Evolutionary conservation across 192 early-diverging fungal species (phyloP).

Genomic region (Podila epigama): DNA sequence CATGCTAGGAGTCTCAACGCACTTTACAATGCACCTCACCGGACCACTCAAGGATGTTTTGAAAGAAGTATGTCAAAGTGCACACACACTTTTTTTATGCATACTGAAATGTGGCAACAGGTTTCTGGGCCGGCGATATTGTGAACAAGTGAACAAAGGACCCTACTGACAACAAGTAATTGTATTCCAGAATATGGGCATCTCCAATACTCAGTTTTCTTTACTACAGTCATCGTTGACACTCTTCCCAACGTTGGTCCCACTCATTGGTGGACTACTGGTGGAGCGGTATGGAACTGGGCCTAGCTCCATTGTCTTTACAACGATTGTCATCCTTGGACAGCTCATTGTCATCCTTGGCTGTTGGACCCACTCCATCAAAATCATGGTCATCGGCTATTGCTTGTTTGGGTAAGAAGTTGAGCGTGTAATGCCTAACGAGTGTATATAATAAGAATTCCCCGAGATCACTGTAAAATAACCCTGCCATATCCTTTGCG

Average conservation of each 20-base stretch:
- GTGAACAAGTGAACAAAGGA: too few species aligned
- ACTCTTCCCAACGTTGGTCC: slow-evolving; percentile 50
- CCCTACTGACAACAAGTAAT: not conserved
- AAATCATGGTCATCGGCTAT: slow-evolving; percentile 51
- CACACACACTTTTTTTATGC: too few species aligned
- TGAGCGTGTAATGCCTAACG: not conserved
- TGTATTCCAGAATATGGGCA: slow-evolving; percentile 43
- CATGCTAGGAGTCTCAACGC: slow-evolving; percentile 66
- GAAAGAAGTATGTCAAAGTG: slow-evolving; percentile 75
- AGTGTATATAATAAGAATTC: not conserved
- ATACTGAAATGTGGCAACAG: too few species aligned
- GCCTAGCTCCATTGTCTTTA: slow-evolving; percentile 53
- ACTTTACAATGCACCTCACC: slow-evolving; percentile 77
- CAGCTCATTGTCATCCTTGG: slow-evolving; percentile 42
- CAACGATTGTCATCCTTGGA: slow-evolving; percentile 47
- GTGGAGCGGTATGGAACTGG: slow-evolving; percentile 54
- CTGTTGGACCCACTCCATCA: slow-evolving; percentile 49
- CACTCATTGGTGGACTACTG: slow-evolving; percentile 52
- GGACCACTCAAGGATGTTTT: slow-evolving; percentile 78
- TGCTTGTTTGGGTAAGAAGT: slow-evolving; percentile 51
- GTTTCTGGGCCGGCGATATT: too few species aligned
- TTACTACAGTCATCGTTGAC: slow-evolving; percentile 52
- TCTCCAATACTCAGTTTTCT: slow-evolving; percentile 57
- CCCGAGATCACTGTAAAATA: not conserved
- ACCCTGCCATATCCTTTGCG: slow-evolving; percentile 44